Percentiles rank a stretch among this genome's conserved stretches.
Conservation (phyloP, 345 rosid species). For the Erodium maritimum region DNA sequence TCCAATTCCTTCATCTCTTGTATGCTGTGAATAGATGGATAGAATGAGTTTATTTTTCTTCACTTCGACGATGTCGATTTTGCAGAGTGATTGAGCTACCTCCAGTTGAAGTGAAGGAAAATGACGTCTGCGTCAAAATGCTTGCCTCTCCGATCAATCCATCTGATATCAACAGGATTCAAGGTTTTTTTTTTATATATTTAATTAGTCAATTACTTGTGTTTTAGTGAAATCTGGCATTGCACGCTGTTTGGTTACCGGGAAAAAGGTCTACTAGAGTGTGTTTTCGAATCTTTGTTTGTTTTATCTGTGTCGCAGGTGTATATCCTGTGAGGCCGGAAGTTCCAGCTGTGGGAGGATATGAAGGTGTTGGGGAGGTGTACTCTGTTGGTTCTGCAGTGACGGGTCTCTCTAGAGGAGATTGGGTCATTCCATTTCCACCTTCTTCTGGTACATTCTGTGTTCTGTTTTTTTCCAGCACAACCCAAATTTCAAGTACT, state of each 20-base stretch:
- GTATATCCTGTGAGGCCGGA: constrained; percentile 87
- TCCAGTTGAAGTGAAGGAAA: constrained; percentile 61
- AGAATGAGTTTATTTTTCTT: too few relatives aligned
- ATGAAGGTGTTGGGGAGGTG: constrained; percentile 88
- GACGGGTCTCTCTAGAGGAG: constrained; percentile 49
- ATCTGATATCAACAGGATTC: constrained; percentile 75
- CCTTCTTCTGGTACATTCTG: constrained; percentile 53
- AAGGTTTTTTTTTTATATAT: constrained; percentile 38
- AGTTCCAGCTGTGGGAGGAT: constrained; percentile 86
- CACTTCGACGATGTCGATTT: too few relatives aligned
- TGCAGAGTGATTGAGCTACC: constrained; percentile 51
- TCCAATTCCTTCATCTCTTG: not conserved
- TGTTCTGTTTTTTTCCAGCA: not conserved
- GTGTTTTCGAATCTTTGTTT: too few relatives aligned
- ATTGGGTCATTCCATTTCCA: constrained; percentile 83
- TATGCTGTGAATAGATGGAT: too few relatives aligned
- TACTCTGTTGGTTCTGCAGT: constrained; percentile 61
- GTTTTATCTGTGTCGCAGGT: constrained; percentile 24
- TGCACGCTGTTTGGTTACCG: not conserved
- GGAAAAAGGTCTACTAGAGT: not conserved
- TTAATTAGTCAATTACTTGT: not conserved
- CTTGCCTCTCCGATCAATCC: constrained; percentile 89
- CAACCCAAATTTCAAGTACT: not conserved
- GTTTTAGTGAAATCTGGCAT: too few relatives aligned
- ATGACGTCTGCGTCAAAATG: constrained; percentile 78